Base-by-base conservation (phyloP, 1,284 basidiomycete species). In the Rhizopogon parksii region DNA sequence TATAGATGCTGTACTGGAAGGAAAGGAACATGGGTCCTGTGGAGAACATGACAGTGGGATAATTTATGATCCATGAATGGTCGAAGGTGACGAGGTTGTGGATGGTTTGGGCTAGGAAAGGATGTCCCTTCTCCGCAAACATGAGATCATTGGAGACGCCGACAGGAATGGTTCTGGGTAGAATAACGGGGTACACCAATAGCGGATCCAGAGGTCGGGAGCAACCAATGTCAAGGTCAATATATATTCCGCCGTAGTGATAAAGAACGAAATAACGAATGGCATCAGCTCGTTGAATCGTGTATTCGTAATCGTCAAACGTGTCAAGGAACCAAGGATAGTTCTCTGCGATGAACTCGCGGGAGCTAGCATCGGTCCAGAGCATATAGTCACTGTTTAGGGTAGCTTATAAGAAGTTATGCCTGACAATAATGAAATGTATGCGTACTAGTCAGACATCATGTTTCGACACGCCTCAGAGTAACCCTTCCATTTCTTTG, bases 21-120 rank as follows among this genome's bases (percentile, higher is more conserved):
- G 91, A 91, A 21, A 97, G 70, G 72, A 94, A 91, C 91, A 95
- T 92, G 67, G 92, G 85, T 1, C 95, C 95, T 0, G 96, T 99
- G 46, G 92, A 93, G 74, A 99, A 99, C 95, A 99, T 99, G 72
- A 99, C 95, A 34, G 95, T 99, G 30, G 96, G 95, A 63, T 99
- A 99, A 71, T 97, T 95, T 63, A 93, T 82, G 49, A 96, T 68
- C 82, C 91, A 98, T 50, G 83, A 80, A 69, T 95, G 91, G 71
- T 98, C 89, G 68, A 95, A 99, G n/a, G 85, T 85, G 62, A 85
- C 79, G 56, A 98, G 82, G 59, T 86, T 92, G 71, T 95, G 87
- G 59, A 98, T 95, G 46, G 93, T 88, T 68, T 94, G 90, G 35
- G 87, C 84, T 75, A 98, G 82, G 74, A 99, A 94, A 1, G 91